Conservation (phyloP, 129 eudicot genomes). For the Flaveria robusta region DNA sequence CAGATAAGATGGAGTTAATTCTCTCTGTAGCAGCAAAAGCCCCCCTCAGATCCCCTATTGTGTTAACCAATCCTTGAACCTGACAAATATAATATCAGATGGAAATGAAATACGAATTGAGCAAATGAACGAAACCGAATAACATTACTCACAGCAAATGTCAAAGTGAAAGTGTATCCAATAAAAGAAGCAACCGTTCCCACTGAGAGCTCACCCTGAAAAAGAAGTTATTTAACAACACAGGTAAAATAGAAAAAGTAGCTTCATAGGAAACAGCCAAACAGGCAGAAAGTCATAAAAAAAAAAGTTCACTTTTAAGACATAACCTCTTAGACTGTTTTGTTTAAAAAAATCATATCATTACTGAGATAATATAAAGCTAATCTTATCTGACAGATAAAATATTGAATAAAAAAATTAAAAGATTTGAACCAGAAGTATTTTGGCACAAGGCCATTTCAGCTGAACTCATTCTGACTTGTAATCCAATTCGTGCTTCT, state of each 20-base stretch:
- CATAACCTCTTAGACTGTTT: background rate
- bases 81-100: constrained; percentile 26
- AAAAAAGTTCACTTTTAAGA: background rate
- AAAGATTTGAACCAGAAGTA: background rate
- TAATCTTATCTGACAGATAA: background rate
- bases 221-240: background rate
- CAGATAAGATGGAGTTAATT: constrained; percentile 79
- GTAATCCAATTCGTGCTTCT: background rate
- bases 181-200: constrained; percentile 96
- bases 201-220: constrained; percentile 92
- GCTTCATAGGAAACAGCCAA: background rate
- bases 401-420: background rate
- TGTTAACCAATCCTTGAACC: constrained; percentile 99
- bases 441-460: background rate
- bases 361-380: background rate
- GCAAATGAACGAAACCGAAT: constrained; percentile 23
- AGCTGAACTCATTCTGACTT: background rate
- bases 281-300: background rate
- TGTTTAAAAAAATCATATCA: background rate
- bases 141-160: constrained; percentile 84
- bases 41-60: constrained; percentile 95
- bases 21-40: constrained; percentile 96
- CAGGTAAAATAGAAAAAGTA: background rate
- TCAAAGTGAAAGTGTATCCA: constrained; percentile 91
- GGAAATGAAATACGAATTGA: constrained; percentile 16